Evolutionary conservation across 371 early-diverging fungal species (phyloP).

Genomic region (Apophysomyces elegans): DNA sequence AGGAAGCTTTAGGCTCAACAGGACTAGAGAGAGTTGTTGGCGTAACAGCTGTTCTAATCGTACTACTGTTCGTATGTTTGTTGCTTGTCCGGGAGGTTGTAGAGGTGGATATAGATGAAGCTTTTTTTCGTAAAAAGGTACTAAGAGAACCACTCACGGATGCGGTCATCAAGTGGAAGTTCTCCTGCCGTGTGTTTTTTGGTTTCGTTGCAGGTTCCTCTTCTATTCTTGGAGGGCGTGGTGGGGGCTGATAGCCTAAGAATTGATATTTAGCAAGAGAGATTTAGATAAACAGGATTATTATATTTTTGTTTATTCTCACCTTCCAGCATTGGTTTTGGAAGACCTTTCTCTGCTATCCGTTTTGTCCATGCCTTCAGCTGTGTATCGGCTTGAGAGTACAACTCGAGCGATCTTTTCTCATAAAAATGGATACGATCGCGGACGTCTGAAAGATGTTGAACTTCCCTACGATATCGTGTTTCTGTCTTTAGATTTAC

Average conservation of each 20-base stretch:
- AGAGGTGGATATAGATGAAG: background rate
- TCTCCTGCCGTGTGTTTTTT: background rate
- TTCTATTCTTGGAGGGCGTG: constrained; percentile 9
- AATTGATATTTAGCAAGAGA: background rate
- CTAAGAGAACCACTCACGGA: background rate
- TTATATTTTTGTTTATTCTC: background rate
- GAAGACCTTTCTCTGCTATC: constrained; percentile 18
- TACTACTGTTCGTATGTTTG: too few species aligned
- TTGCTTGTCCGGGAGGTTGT: background rate
- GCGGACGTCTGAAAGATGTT: background rate
- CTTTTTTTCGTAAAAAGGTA: constrained; percentile 1
- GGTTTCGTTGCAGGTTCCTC: background rate
- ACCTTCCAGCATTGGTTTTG: constrained; percentile 24
- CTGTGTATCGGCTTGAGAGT: constrained; percentile 13
- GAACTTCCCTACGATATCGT: background rate
- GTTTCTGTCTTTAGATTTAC: constrained; percentile 10
- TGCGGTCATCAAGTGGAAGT: constrained; percentile 1
- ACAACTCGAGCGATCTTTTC: constrained; percentile 15
- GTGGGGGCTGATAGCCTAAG: constrained; percentile 16
- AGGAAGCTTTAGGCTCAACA: constrained; percentile 1
- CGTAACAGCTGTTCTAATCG: too few species aligned
- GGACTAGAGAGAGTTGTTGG: background rate
- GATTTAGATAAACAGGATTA: too few species aligned
- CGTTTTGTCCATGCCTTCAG: constrained; percentile 18
- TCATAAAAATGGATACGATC: constrained; percentile 17